Base-by-base conservation (phyloP, 2,329 filamentous ascomycete genomes). In the Phialophora macrospora region DNA sequence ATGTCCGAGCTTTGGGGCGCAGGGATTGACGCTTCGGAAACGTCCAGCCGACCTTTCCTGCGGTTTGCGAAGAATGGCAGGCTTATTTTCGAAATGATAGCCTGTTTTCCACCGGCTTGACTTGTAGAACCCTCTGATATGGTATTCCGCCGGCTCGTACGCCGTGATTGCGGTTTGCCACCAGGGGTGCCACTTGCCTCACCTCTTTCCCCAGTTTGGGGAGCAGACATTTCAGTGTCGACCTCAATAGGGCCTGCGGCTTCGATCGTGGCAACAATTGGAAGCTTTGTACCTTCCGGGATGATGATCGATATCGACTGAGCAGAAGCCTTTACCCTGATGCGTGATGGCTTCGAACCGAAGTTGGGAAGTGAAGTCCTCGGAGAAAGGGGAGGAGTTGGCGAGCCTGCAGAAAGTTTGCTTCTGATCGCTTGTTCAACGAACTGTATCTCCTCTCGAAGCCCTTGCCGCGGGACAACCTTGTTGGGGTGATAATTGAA, bases 11-110 rank as follows among this genome's bases (percentile, higher is more conserved):
- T 57, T 55, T 51, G 34, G 20, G 63, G 63, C 6, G 62, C 44
- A n/a, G 62, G 55, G n/a, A 68, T 54, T 17, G 63, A 68, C 54
- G 68, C 63, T 49, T 70, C 68, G 11, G 68, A 70, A 26, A 68
- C 63, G 46, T 63, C 68, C 41, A 68, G 52, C 11, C 62, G 67
- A 51, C 67, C 67, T 57, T 61, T 64, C 44, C 65, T 59, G 26
- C 63, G 49, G 48, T 41, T 65, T 51, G 65, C 56, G 28, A 67
- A 59, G 22, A 65, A 67, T 4, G 64, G 64, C 46, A 68, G 52
- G 11, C 34, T 58, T 12, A 66, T 26, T 6, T 57, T 60, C 14
- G 58, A 34, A 24, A 54, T 48, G n/a, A 64, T 54, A 8, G 59
- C 64, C 61, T 68, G 57, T 49, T 38, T 41, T 46, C 62, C 62